These are phyloP conservation scores for Trypanosoma melophagium DNA, from an alignment of 208 protist species.

Conservation along the genomic window DNA sequence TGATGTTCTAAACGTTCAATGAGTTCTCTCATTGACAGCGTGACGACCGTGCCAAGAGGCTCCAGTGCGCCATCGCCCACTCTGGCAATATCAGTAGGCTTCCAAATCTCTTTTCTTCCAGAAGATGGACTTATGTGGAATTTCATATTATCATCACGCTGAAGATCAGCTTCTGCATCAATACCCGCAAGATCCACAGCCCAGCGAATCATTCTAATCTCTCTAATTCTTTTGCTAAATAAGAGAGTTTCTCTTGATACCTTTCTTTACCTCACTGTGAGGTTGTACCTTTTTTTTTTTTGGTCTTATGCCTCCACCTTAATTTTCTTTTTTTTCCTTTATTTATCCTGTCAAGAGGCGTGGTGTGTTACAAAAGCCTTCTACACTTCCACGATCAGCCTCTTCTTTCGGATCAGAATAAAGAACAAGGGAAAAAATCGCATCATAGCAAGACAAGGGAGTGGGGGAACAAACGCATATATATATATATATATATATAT, in stretches of 20 bases:
- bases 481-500: too few relatives aligned
- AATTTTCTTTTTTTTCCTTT: too few relatives aligned
- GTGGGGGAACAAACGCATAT: too few relatives aligned
- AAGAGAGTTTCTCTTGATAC: too few relatives aligned
- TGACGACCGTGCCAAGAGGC: conserved; percentile 50
- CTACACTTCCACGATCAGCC: too few relatives aligned
- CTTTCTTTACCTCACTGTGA: not conserved
- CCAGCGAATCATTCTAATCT: conserved; percentile 73
- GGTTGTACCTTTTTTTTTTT: not conserved
- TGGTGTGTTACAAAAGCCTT: too few relatives aligned
- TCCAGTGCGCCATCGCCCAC: conserved; percentile 21
- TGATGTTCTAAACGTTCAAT: conserved; percentile 30
- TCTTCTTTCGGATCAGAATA: too few relatives aligned
- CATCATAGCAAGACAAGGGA: too few relatives aligned
- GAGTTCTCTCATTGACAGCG: conserved; percentile 45
- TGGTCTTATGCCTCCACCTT: too few relatives aligned
- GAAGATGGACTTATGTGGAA: conserved; percentile 30
- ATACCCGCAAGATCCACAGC: conserved; percentile 78
- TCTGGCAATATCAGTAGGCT: conserved; percentile 13
- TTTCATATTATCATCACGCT: conserved; percentile 53
- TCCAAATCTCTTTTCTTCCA: conserved; percentile 15
- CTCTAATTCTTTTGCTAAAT: not conserved
- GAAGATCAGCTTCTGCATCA: conserved; percentile 68
- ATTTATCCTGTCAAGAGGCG: too few relatives aligned
- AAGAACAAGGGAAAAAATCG: too few relatives aligned